A percentile compares a stretch with the other conserved stretches of the same genome.
Evolutionary conservation across 1,284 basidiomycete genomes (phyloP).

Genomic region (Naganishia sp.): DNA sequence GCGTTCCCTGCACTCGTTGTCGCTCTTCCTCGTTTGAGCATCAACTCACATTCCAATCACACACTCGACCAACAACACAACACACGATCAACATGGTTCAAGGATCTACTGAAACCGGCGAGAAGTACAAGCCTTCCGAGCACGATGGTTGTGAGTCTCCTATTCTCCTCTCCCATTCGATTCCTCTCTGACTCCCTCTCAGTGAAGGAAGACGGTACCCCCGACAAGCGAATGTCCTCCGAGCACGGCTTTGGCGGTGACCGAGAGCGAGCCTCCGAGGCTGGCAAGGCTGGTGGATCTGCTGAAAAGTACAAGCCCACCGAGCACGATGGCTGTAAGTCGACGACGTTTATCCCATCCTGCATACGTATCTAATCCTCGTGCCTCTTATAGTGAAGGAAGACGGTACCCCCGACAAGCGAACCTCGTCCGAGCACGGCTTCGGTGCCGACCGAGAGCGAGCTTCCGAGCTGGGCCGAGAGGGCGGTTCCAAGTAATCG

Average conservation of each 20-base stretch:
- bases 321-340: slow-evolving; percentile 29
- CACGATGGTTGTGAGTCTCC: slow-evolving; percentile 35
- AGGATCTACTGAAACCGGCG: slow-evolving; percentile 36
- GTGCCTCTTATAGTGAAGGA: slow-evolving; percentile 36
- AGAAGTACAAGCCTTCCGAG: slow-evolving; percentile 47
- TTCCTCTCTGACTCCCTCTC: not conserved
- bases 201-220: slow-evolving; percentile 45
- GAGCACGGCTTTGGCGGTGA: slow-evolving; percentile 52
- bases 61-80: slow-evolving; percentile 22
- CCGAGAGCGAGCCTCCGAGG: slow-evolving; percentile 41
- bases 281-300: slow-evolving; percentile 46
- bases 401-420: slow-evolving; percentile 45
- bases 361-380: not conserved
- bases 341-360: not conserved
- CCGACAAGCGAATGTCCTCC: slow-evolving; percentile 49
- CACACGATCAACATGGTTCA: slow-evolving; percentile 28
- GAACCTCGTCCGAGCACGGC: slow-evolving; percentile 46
- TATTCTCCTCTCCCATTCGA: too few relatives aligned
- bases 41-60: not conserved
- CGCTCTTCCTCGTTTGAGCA: not conserved
- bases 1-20: not conserved
- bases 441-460: slow-evolving; percentile 45
- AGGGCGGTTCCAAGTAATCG: slow-evolving; percentile 26
- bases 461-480: slow-evolving; percentile 37
- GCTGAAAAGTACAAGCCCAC: slow-evolving; percentile 45